Conservation (phyloP, 306 rosid genomes). For the Trifolium fragiferum region DNA sequence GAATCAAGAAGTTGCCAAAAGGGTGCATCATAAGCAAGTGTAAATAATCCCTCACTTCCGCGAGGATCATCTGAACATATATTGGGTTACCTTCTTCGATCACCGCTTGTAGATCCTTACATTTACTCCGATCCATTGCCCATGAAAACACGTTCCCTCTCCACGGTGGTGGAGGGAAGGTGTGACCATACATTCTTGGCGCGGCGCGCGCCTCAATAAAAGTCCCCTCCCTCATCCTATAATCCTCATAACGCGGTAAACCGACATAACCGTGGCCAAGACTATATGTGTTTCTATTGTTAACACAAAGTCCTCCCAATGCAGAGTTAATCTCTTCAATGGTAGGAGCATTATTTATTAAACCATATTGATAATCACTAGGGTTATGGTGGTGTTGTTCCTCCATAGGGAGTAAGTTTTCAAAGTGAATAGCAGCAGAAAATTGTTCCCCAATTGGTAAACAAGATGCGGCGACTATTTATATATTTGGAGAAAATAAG, state of each 20-base stretch:
- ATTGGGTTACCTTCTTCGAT: conserved; percentile 2
- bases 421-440: no score
- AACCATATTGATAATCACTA: background rate
- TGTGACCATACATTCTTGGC: background rate
- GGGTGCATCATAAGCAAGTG: conserved; percentile 36
- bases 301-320: background rate
- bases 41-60: background rate
- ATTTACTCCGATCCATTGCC: conserved; percentile 26
- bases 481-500: no score
- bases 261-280: background rate
- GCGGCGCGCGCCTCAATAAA: background rate
- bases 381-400: background rate
- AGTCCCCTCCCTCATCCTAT: background rate
- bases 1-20: conserved; percentile 24
- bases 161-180: no score
- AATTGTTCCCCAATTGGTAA: no score
- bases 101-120: background rate
- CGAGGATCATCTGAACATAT: conserved; percentile 5
- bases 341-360: background rate
- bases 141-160: background rate
- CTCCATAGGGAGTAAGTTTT: no score
- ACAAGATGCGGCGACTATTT: no score
- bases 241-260: background rate
- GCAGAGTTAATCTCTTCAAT: background rate
- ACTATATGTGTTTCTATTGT: no score